phyloP scores from a whole-genome alignment of 257 asterid species.

The Solanum appendiculatum region DNA sequence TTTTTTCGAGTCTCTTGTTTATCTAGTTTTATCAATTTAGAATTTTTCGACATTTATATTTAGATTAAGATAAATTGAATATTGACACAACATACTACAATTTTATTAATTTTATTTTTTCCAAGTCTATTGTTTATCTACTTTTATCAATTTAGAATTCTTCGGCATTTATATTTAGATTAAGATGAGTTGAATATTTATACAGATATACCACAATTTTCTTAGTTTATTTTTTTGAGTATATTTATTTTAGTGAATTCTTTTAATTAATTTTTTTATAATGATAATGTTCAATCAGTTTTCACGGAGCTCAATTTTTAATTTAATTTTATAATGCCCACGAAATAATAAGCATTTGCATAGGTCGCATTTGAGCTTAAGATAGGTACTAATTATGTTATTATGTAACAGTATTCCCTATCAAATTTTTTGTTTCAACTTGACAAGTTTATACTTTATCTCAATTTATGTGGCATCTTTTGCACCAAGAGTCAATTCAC shows the following conservation, averaged over 20 bases:
- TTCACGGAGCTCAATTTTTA: background rate
- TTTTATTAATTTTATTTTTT: too few relatives aligned
- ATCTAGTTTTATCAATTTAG: background rate
- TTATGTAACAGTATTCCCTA: background rate
- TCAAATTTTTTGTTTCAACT: background rate
- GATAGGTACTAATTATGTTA: background rate
- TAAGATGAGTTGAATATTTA: background rate
- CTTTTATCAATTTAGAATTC: background rate
- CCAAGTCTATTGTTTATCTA: too few relatives aligned
- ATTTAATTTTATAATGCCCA: background rate
- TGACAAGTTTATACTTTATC: background rate
- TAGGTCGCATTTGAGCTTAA: background rate
- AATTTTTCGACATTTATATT: accelerated
- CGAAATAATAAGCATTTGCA: background rate
- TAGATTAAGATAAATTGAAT: too few relatives aligned
- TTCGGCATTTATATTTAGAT: background rate
- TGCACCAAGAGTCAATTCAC: too few relatives aligned
- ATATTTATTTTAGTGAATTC: background rate
- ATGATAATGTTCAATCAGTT: background rate
- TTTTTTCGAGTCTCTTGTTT: background rate
- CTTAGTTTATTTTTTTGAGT: too few relatives aligned
- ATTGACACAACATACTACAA: too few relatives aligned
- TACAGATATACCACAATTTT: background rate
- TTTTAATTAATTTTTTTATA: background rate
- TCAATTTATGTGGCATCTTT: background rate